Conservation (phyloP, 1,284 basidiomycete species). For the Puccinia horiana region DNA sequence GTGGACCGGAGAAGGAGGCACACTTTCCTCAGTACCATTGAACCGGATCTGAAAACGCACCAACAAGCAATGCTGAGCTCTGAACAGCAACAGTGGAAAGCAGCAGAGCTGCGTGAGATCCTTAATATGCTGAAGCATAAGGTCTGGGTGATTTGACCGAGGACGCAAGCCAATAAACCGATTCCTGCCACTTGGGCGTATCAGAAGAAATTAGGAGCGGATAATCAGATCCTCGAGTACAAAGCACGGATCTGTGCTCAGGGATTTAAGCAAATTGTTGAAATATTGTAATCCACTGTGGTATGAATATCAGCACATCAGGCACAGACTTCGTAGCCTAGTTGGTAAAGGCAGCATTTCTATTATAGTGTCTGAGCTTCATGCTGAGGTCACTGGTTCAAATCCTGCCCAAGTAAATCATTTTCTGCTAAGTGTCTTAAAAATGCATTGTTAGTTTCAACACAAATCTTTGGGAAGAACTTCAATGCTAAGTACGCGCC, state of each 20-base stretch:
- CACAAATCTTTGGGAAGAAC: conserved; percentile 37
- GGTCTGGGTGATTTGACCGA: background rate
- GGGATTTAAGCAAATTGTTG: conserved; percentile 50
- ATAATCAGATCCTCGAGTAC: conserved; percentile 24
- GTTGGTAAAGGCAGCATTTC: too few species aligned
- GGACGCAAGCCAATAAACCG: background rate
- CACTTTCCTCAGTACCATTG: background rate
- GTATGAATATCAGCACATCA: too few species aligned
- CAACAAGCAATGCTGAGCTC: background rate
- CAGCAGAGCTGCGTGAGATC: background rate
- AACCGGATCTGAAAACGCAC: background rate
- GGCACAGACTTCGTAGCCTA: too few species aligned
- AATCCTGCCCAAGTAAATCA: too few species aligned
- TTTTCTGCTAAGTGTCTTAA: too few species aligned
- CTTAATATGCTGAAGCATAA: background rate
- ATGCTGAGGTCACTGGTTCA: too few species aligned
- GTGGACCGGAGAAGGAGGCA: background rate
- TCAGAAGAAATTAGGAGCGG: background rate
- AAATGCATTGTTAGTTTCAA: too few species aligned
- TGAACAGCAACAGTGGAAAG: background rate
- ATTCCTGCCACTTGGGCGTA: background rate
- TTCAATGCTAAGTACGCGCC: conserved; percentile 49
- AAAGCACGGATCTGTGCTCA: conserved; percentile 51
- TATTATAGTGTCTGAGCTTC: too few species aligned
- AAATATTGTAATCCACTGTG: too few species aligned